These are phyloP conservation scores for Solanum bukasovii DNA, from an alignment of 257 asterid species.

Conservation along the genomic window DNA sequence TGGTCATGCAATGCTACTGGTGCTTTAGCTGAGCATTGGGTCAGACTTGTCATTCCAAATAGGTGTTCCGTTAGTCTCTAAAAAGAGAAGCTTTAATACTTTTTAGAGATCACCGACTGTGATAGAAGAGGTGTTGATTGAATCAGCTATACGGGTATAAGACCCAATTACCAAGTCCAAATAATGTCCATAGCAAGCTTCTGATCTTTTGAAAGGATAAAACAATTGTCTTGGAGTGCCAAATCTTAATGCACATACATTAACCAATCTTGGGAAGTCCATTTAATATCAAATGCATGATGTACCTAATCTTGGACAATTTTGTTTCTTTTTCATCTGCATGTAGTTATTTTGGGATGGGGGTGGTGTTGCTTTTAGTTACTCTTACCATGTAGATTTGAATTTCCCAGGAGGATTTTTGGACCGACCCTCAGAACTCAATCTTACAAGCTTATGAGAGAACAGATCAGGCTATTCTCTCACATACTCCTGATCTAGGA, in stretches of 20 bases:
- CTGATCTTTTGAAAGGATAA: neutral
- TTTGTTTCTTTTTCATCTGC: neutral
- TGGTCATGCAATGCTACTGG: neutral
- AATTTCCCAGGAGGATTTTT: slow-evolving; percentile 56
- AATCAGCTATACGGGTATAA: neutral
- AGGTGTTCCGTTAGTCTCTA: neutral
- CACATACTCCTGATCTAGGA: slow-evolving; percentile 76
- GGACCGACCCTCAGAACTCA: slow-evolving; percentile 55
- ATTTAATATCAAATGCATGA: neutral
- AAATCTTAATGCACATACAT: neutral
- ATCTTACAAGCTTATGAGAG: slow-evolving; percentile 65
- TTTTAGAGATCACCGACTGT: neutral
- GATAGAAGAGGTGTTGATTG: neutral
- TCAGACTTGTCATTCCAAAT: neutral
- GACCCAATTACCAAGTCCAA: neutral
- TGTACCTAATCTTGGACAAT: neutral
- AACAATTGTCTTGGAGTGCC: neutral
- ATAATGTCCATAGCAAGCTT: neutral
- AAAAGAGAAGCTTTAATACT: neutral
- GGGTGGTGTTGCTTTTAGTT: neutral
- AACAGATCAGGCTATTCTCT: slow-evolving; percentile 80
- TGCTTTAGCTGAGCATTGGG: neutral
- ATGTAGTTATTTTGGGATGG: neutral
- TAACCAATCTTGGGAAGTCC: neutral
- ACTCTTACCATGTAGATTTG: neutral